Percentiles rank a stretch among this genome's conserved stretches.
Evolutionary conservation across 257 asterid species (phyloP).

Genomic region (Solanum commersonii): DNA sequence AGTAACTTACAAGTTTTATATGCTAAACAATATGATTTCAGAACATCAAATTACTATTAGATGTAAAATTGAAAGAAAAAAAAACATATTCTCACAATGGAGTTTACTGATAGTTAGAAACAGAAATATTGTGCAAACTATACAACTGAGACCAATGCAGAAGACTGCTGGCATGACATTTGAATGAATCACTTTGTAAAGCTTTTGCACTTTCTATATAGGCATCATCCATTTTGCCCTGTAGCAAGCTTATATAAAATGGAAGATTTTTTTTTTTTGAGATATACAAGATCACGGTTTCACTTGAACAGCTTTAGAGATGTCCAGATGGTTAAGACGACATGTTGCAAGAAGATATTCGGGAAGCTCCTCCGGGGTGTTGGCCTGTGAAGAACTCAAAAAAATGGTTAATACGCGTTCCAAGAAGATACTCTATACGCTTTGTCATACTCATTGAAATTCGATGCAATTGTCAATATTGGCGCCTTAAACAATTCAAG

Average conservation of each 20-base stretch:
- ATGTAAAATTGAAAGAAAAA: not conserved
- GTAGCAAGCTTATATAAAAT: not conserved
- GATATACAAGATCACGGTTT: slow-evolving; percentile 11
- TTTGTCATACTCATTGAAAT: not conserved
- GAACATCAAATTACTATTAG: not conserved
- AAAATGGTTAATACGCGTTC: not conserved
- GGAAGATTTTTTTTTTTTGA: too few relatives aligned
- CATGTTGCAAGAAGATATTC: slow-evolving; percentile 77
- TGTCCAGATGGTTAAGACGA: slow-evolving; percentile 78
- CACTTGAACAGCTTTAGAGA: slow-evolving; percentile 41
- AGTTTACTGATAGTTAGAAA: not conserved
- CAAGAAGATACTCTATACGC: not conserved
- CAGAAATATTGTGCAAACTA: not conserved
- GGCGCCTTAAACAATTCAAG: not conserved
- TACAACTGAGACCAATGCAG: not conserved
- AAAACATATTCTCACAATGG: not conserved
- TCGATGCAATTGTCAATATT: not conserved
- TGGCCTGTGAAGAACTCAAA: slow-evolving; percentile 36
- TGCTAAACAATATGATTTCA: not conserved
- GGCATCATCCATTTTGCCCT: not conserved
- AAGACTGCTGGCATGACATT: not conserved
- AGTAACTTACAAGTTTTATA: not conserved
- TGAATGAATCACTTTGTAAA: not conserved
- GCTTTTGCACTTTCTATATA: not conserved
- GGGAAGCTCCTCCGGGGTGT: slow-evolving; percentile 78